A percentile compares a stretch with the other conserved stretches of the same genome.
phyloP scores from a whole-genome alignment of 306 rosid genomes.

The Vigna trinervia region DNA sequence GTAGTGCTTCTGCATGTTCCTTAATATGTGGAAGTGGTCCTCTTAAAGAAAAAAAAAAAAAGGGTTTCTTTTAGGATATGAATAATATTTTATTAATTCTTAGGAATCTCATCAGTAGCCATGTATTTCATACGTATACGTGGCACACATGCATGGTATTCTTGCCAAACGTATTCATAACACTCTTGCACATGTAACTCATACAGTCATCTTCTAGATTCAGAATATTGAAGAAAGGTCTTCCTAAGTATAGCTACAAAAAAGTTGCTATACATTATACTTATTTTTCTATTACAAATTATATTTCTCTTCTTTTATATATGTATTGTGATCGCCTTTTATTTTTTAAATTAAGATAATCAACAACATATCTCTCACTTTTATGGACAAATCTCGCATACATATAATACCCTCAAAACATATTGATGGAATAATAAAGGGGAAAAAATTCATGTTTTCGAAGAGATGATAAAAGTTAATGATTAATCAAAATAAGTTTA shows the following conservation, averaged over 20 bases:
- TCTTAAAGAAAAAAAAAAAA: constrained; percentile 1
- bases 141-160: constrained; percentile 58
- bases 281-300: background rate
- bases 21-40: constrained; percentile 73
- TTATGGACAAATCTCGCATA: too few relatives aligned
- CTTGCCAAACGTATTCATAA: constrained; percentile 27
- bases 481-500: background rate
- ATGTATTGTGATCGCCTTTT: background rate
- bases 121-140: constrained; percentile 43
- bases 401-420: background rate
- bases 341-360: background rate
- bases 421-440: background rate
- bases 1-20: constrained; percentile 47
- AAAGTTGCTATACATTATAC: background rate
- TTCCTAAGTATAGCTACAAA: background rate
- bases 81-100: too few relatives aligned
- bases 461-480: background rate
- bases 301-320: background rate
- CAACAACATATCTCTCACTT: background rate
- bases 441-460: background rate
- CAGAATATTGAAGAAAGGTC: background rate
- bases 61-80: background rate
- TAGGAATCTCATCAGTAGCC: constrained; percentile 9
- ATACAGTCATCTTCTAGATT: background rate
- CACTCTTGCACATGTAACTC: constrained; percentile 19